Conservation (phyloP, 2,329 filamentous ascomycete genomes). For the Cryoendolithus antarcticus region DNA sequence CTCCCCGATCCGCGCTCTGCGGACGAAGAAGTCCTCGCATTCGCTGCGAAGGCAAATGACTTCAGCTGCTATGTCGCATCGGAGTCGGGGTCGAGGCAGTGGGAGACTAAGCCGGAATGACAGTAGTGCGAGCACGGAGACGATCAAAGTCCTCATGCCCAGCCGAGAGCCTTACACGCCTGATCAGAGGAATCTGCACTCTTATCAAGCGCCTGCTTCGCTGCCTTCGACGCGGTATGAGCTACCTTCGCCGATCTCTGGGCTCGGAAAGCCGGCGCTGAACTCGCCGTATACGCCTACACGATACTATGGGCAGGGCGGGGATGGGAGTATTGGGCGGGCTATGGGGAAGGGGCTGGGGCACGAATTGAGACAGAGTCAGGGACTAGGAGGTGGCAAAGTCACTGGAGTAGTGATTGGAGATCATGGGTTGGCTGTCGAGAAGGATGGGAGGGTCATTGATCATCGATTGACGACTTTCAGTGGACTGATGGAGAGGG, state of each 20-base stretch:
- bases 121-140: constrained; percentile 26
- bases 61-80: constrained; percentile 7
- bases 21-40: constrained; percentile 20
- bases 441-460: constrained; percentile 5
- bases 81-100: neutral
- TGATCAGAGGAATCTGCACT: constrained; percentile 7
- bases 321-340: neutral
- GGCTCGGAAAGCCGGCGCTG: constrained; percentile 5
- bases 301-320: constrained; percentile 1
- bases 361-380: too few species aligned
- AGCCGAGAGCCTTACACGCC: constrained; percentile 9
- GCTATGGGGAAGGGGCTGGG: too few species aligned
- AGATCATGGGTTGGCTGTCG: constrained; percentile 1
- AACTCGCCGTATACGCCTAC: constrained; percentile 10
- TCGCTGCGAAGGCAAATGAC: constrained; percentile 20
- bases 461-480: constrained; percentile 23
- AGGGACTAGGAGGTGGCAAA: too few species aligned
- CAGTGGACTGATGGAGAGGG: constrained; percentile 30
- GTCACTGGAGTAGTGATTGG: neutral
- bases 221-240: constrained; percentile 2
- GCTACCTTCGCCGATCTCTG: constrained; percentile 2
- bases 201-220: constrained; percentile 3
- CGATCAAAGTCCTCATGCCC: constrained; percentile 27
- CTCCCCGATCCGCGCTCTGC: constrained; percentile 19
- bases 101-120: constrained; percentile 12